Evolutionary conservation across 352 stramenopile genomes (phyloP).

Genomic region (Blastocystis hominis): DNA sequence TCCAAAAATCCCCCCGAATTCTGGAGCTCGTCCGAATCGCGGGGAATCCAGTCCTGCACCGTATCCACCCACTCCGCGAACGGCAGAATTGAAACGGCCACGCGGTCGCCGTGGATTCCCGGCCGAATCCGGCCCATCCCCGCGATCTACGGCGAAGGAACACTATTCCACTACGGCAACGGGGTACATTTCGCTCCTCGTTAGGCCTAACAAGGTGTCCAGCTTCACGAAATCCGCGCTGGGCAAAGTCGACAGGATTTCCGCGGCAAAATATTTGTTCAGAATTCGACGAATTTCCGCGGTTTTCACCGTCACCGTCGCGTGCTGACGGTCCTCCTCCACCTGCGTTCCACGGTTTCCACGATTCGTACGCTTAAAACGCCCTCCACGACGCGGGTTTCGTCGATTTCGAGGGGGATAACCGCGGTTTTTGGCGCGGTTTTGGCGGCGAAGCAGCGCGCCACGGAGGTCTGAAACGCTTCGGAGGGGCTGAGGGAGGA

Average conservation of each 20-base stretch:
- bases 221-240: neutral
- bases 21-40: neutral
- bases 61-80: slow-evolving; percentile 2
- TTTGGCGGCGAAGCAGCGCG: neutral
- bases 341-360: neutral
- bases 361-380: neutral
- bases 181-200: neutral
- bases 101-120: slow-evolving; percentile 1
- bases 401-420: neutral
- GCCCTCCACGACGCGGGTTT: neutral
- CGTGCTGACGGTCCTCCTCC: neutral
- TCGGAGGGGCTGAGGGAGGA: neutral
- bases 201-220: neutral
- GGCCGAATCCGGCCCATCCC: neutral
- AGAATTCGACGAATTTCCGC: neutral
- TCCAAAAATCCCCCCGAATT: neutral
- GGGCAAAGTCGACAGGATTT: neutral
- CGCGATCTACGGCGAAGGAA: neutral
- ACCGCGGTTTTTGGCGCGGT: neutral
- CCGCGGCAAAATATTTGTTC: neutral
- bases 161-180: neutral
- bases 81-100: neutral
- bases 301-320: neutral
- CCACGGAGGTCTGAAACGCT: neutral
- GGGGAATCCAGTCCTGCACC: neutral